Conservation (phyloP, 768 basidiomycete species). For the Leccinum imitatum region DNA sequence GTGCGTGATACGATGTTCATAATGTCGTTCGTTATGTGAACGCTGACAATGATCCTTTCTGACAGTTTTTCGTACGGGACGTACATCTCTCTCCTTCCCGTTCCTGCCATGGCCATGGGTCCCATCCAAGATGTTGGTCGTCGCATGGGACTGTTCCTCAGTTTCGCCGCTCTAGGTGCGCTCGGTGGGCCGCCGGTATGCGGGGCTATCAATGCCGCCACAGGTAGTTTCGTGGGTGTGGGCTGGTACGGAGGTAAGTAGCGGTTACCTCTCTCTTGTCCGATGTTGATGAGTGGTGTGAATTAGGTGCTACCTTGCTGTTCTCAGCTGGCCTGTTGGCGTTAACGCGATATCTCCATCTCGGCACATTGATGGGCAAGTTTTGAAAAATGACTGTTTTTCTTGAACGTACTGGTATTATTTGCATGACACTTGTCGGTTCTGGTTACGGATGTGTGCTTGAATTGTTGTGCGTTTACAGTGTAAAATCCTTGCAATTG, state of each 20-base stretch:
- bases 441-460: too few relatives aligned
- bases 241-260: slow-evolving; percentile 43
- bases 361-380: slow-evolving; percentile 41
- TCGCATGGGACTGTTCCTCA: slow-evolving; percentile 64
- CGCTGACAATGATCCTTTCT: background rate
- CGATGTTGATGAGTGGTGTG: background rate
- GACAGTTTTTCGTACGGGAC: slow-evolving; percentile 59
- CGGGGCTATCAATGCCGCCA: slow-evolving; percentile 58
- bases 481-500: too few relatives aligned
- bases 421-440: too few relatives aligned
- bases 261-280: background rate
- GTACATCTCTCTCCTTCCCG: slow-evolving; percentile 54
- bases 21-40: background rate
- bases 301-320: slow-evolving; percentile 38
- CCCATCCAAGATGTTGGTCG: slow-evolving; percentile 60
- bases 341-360: slow-evolving; percentile 39
- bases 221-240: slow-evolving; percentile 42
- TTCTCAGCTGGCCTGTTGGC: slow-evolving; percentile 43
- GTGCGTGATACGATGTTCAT: slow-evolving; percentile 34
- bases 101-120: slow-evolving; percentile 64
- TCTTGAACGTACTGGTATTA: too few relatives aligned
- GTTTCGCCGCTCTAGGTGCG: slow-evolving; percentile 58
- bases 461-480: too few relatives aligned
- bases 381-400: slow-evolving; percentile 28
- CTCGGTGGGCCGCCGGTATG: slow-evolving; percentile 73